Percentiles rank a stretch among this genome's conserved stretches.
These are phyloP conservation scores for Erucastrum elatum DNA, from an alignment of 345 rosid species.

Conservation along the genomic window DNA sequence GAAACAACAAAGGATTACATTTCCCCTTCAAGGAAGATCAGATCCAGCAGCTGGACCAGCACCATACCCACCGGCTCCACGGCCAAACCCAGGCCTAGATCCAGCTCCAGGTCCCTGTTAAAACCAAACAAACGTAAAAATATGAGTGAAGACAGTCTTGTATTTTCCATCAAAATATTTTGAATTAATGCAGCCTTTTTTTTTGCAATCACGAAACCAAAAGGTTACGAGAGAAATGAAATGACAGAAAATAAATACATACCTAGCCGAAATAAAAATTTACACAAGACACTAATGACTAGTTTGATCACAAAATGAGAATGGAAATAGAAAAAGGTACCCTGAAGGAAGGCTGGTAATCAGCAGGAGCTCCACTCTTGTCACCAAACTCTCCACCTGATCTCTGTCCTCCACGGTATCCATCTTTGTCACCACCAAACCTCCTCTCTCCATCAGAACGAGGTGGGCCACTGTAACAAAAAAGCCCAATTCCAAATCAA, in stretches of 20 bases:
- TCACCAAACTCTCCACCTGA: conserved; percentile 84
- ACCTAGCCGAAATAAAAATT: not conserved
- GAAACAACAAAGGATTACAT: conserved; percentile 6
- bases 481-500: no score
- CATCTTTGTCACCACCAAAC: conserved; percentile 85
- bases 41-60: conserved; percentile 51
- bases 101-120: conserved; percentile 62
- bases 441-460: conserved; percentile 88
- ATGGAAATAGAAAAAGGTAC: conserved; percentile 37
- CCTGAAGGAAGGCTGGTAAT: conserved; percentile 84
- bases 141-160: not conserved
- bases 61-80: conserved; percentile 62
- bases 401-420: conserved; percentile 82
- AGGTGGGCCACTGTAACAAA: conserved; percentile 64
- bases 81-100: conserved; percentile 70
- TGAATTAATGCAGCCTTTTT: not conserved
- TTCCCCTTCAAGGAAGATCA: conserved; percentile 46
- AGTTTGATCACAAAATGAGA: not conserved
- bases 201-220: not conserved
- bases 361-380: conserved; percentile 92
- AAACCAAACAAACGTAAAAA: conserved; percentile 31
- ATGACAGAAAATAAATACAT: not conserved
- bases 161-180: not conserved
- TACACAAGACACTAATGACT: not conserved
- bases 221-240: not conserved